phyloP scores from a whole-genome alignment of 2,329 filamentous ascomycete species.

The Aspergillus brunneoviolaceus region DNA sequence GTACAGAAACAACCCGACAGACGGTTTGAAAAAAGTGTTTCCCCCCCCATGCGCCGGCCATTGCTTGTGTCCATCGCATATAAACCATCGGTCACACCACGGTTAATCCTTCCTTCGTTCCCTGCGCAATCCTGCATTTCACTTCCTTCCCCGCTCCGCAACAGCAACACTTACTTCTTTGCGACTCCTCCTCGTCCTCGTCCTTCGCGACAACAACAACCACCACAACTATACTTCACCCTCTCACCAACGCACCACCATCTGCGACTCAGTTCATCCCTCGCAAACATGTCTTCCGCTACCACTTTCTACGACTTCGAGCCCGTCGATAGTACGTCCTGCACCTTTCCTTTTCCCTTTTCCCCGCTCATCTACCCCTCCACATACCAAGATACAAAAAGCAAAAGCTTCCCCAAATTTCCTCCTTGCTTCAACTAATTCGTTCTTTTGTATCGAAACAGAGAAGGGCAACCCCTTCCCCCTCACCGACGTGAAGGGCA shows the following conservation, averaged over 20 bases:
- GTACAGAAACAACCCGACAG: neutral
- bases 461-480: slow-evolving; percentile 72
- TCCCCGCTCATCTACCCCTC: neutral
- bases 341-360: neutral
- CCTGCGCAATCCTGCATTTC: neutral
- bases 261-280: neutral
- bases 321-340: slow-evolving; percentile 55
- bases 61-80: neutral
- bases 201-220: neutral
- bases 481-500: slow-evolving; percentile 74
- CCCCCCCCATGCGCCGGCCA: neutral
- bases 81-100: neutral
- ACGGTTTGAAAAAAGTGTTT: too few species aligned
- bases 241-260: neutral
- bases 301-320: slow-evolving; percentile 61
- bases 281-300: slow-evolving; percentile 54
- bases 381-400: neutral
- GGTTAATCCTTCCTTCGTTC: neutral
- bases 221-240: neutral
- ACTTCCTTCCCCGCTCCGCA: neutral
- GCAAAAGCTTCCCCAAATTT: neutral
- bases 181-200: neutral
- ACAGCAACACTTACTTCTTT: neutral
- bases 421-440: slow-evolving; percentile 3
- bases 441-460: slow-evolving; percentile 35